Conservation (phyloP, 768 basidiomycete genomes). For the Russula olivacea region DNA sequence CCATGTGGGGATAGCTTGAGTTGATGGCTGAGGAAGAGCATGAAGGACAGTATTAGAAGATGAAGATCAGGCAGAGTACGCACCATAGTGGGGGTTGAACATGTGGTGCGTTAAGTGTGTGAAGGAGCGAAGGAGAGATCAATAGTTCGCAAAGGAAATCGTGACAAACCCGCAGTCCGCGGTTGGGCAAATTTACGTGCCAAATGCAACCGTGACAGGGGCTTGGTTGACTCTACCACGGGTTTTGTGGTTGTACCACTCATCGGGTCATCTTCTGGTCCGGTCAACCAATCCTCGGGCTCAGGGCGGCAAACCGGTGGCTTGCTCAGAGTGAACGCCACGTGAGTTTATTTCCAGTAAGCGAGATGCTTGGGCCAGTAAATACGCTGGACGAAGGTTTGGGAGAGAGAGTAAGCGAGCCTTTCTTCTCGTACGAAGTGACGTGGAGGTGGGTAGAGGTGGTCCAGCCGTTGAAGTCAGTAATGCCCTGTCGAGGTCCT, state of each 20-base stretch:
- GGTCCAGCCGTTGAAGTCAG: slow-evolving; percentile 27
- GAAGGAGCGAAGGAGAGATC: too few relatives aligned
- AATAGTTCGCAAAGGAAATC: too few relatives aligned
- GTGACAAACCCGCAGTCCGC: too few relatives aligned
- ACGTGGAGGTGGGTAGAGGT: slow-evolving; percentile 12
- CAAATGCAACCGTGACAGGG: too few relatives aligned
- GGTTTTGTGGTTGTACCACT: slow-evolving; percentile 31
- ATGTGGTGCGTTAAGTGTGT: too few relatives aligned
- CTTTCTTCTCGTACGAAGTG: slow-evolving; percentile 8
- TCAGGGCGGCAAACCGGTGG: slow-evolving; percentile 41
- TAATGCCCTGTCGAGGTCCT: slow-evolving; percentile 66
- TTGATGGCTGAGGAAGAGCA: too few relatives aligned
- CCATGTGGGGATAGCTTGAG: too few relatives aligned
- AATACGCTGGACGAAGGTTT: neutral
- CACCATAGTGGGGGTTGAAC: too few relatives aligned
- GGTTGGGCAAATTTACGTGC: too few relatives aligned
- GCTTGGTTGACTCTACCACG: too few relatives aligned
- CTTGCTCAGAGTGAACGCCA: slow-evolving; percentile 51
- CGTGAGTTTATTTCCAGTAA: slow-evolving; percentile 23
- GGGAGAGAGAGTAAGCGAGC: neutral
- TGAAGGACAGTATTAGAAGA: too few relatives aligned
- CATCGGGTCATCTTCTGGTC: slow-evolving; percentile 44
- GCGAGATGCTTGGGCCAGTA: neutral
- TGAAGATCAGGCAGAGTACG: too few relatives aligned
- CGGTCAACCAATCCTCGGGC: slow-evolving; percentile 70